Evolutionary conservation across 371 early-diverging fungal species (phyloP), one percentile per base, ranked within the genome.

Genomic region (Syncephalastrum sp.): DNA sequence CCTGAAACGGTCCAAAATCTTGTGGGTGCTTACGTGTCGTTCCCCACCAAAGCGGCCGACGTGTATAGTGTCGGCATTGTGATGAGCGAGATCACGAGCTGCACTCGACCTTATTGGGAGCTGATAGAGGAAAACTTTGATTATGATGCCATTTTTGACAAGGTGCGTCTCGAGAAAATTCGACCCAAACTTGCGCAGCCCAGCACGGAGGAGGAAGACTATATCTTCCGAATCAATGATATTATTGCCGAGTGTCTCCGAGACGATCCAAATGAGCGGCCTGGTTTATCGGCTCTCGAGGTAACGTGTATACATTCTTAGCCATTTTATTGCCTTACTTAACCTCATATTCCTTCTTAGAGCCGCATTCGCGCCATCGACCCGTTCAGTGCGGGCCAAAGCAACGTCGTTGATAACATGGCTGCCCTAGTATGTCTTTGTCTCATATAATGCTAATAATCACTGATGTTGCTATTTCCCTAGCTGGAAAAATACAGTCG

Each of bases 401-500:
- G 70, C 25, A 68, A 69, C 24, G 77, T 81, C 21, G 72, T 81
- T 24, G 75, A 70, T 38, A 81, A 74, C 27, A 77, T 81, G 75
- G 77, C 79, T 8, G 68, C 69, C 8, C 61, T 81, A 72, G 73
- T 67, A 72, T 57, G 17, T 29, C 23, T 42, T 42, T 46, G 2
- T 12, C 16, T 17, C 21, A 16, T n/a, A 23, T 21, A 44, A 13
- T 21, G 10, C 29, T 5, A 42, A 6, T 19, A 8, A 6, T 44
- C 13, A 42, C 6, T 33, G 13, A 50, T 41, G 19, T 19, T 29
- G 14, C 5, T 16, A 46, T 3, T 21, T 21, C 21, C 21, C 21
- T 21, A 21, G 73, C 55, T 81, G 8, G 82, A 81, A 51, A 75
- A 77, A 58, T 81, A 81, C 48, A 77, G 72, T 16, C 79, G 69